Evolutionary conservation across 805 yeast genomes (phyloP).

Genomic region (Saturnispora halmiae): DNA sequence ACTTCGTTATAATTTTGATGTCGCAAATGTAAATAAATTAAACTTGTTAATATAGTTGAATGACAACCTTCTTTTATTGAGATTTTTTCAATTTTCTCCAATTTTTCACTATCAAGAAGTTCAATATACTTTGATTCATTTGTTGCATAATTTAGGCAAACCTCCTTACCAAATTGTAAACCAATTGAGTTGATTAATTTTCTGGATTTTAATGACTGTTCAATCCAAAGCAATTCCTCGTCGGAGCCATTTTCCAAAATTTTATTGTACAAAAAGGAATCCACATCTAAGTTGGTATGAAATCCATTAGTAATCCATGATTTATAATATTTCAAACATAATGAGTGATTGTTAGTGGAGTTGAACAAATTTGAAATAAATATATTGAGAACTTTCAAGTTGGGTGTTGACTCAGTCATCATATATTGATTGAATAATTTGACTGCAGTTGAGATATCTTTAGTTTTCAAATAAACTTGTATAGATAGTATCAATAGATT

Average conservation of each 20-base stretch:
- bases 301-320: constrained; percentile 21
- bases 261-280: constrained; percentile 19
- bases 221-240: constrained; percentile 22
- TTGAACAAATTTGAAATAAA: constrained; percentile 18
- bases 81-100: constrained; percentile 12
- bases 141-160: constrained; percentile 13
- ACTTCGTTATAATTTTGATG: constrained; percentile 13
- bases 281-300: constrained; percentile 16
- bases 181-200: constrained; percentile 11
- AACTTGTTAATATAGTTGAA: constrained; percentile 12
- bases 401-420: constrained; percentile 15
- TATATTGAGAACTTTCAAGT: constrained; percentile 15
- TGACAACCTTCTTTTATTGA: constrained; percentile 11
- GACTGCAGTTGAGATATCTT: constrained; percentile 21
- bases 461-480: constrained; percentile 21
- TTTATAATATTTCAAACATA: constrained; percentile 21
- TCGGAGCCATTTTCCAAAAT: constrained; percentile 15
- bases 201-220: constrained; percentile 11
- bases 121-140: constrained; percentile 9
- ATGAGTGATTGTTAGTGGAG: constrained; percentile 17
- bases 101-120: constrained; percentile 12
- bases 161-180: constrained; percentile 15
- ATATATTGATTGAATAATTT: constrained; percentile 26
- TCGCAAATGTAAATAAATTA: constrained; percentile 17
- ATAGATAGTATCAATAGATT: constrained; percentile 19